Evolutionary conservation across 176 grass and related monocot species (phyloP), one percentile per base, ranked within the genome.

Genomic region (Areca catechu): DNA sequence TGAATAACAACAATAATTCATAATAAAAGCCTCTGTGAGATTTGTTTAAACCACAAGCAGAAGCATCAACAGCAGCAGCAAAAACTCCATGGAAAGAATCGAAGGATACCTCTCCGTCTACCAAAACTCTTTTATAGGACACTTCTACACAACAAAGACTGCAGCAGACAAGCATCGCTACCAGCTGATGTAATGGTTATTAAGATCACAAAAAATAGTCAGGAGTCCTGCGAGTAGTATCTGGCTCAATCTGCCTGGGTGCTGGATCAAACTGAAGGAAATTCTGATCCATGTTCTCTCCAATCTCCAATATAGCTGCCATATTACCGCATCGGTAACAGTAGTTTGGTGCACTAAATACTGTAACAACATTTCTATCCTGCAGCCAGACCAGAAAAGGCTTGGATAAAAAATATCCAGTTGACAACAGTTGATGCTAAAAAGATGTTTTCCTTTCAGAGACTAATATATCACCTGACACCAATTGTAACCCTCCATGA

Each of bases 331-430:
- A 50, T 1, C 61, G 22, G 7, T 64, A 64, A 25, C 62, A 65
- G 48, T 50, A 51, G 62, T 65, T 65, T 25, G 62, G 62, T 50
- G 62, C 62, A 51, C 62, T 65, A 65, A 65, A 65, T 24, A 65
- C 62, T 25, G 62, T 25, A 25, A 51, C 62, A 25, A 65, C 48
- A 65, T 65, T 65, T 16, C 50, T 65, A 51, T 65, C 48, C 22
- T 28, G 62, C 48, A 64, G n/a, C 3, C 17, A 3, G 10, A 43
- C 34, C 9, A 43, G 10, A 43, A 43, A 43, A 43, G 10, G 10
- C 10, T 43, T 2, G 2, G 9, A 12, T 12, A 3, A 43, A 43
- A 12, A 43, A 43, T 12, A 43, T 43, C 34, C 7, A 14, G 9
- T 12, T 43, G 34, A 12, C 34, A 43, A 29, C 27, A 43, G 34